Percentiles rank a stretch among this genome's conserved stretches.
phyloP scores from a whole-genome alignment of 2,329 filamentous ascomycete species.

The Penicillium sp. region DNA sequence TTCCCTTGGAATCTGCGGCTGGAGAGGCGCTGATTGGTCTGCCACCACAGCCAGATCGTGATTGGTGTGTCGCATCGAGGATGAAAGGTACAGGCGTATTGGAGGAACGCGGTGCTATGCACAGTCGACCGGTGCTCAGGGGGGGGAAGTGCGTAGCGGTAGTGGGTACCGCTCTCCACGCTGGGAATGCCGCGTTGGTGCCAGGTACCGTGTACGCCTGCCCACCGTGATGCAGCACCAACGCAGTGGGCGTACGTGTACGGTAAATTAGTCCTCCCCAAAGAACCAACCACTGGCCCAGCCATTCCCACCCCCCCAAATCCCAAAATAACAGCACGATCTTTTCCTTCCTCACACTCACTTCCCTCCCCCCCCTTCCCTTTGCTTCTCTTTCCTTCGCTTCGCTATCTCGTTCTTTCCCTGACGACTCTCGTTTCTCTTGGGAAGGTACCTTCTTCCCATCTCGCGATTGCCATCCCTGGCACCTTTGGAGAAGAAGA shows the following conservation, averaged over 20 bases:
- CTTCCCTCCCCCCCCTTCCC: conserved; percentile 25
- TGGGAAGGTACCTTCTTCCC: conserved; percentile 13
- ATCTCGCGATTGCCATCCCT: no score
- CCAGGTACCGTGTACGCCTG: conserved; percentile 19
- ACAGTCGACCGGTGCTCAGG: no score
- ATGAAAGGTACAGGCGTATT: no score
- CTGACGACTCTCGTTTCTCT: conserved; percentile 30
- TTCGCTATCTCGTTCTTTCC: conserved; percentile 23
- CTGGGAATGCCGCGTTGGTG: conserved; percentile 3
- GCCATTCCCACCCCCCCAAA: conserved; percentile 8
- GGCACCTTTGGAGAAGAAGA: not conserved
- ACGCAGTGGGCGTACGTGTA: conserved; percentile 17
- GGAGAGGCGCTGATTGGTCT: not conserved
- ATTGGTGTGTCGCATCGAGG: not conserved
- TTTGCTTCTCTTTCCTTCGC: conserved; percentile 33
- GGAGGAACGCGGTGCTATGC: no score
- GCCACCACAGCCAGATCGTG: not conserved
- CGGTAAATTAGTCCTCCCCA: conserved; percentile 22
- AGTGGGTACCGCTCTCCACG: conserved; percentile 6
- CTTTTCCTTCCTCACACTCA: conserved; percentile 18
- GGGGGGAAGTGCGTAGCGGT: not conserved
- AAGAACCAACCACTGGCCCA: not conserved
- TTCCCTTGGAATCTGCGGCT: conserved; percentile 22
- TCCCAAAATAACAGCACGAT: conserved; percentile 25
- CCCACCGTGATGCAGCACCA: no score